Base-by-base conservation (phyloP, 2,329 filamentous ascomycete genomes). In the Fusarium oligoseptatum region DNA sequence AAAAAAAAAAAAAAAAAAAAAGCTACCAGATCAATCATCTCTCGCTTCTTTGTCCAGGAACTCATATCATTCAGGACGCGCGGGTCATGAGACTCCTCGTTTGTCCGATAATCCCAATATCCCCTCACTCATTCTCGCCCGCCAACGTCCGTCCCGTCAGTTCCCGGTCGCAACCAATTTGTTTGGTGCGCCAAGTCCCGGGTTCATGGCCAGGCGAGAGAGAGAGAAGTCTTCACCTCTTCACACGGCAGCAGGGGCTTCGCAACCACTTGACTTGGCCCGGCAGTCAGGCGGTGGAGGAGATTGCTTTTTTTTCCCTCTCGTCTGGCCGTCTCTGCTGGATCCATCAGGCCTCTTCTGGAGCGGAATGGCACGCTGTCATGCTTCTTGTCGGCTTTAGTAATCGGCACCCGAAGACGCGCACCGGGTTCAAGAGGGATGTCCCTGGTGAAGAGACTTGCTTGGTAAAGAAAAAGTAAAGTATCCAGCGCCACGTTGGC, bases 21-120 rank as follows among this genome's bases (percentile, higher is more conserved):
- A 20, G 56, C 61, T 60, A 52, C 56, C 39, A 75, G 64, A 74
- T 72, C 65, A 75, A 69, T 55, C 55, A 68, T 64, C 62, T 75
- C 72, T 74, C 72, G 72, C 72, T 75, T 75, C 72, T 70, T 74
- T 75, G 72, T 75, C 61, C 39, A 58, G 62, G 45, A 50, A 66
- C 60, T 70, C 39, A 9, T 70, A 9, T 70, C 72, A 32, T 34
- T 29, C 45, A 20, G 71, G 67, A 56, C 60, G 56, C 63, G 61
- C 50, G 55, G 48, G 41, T 64, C 48, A 56, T 36, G 45, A 56
- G 61, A 56, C 37, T 56, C 45, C 17, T 22, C 36, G 37, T 37
- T 60, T 27, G 48, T 27, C 36, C 41, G 34, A 57, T 37, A n/a
- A 64, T 14, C 27, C n/a, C 62, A 57, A 57, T 32, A 32, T 45